phyloP scores from a whole-genome alignment of 805 yeast species.

The Ogataea pignaliae region DNA sequence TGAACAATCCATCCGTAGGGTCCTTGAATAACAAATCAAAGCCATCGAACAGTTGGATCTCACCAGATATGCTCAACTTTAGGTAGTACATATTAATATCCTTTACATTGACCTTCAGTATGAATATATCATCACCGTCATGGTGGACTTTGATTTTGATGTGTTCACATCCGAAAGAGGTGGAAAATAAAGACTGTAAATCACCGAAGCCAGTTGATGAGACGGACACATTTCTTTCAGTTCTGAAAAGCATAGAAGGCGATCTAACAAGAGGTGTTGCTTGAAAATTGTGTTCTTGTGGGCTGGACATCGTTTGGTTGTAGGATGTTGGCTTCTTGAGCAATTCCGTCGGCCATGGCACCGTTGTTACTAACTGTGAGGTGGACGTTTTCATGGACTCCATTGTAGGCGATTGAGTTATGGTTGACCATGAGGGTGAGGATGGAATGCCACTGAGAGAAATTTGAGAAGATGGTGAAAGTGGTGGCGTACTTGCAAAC shows the following conservation, averaged over 20 bases:
- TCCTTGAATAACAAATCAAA: slow-evolving; percentile 16
- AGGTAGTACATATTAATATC: slow-evolving; percentile 1
- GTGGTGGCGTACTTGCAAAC: background rate
- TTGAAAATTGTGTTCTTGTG: background rate
- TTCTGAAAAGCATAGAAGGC: too few species aligned
- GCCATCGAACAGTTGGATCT: slow-evolving; percentile 7
- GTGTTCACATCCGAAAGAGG: slow-evolving; percentile 1
- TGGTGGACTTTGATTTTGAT: slow-evolving; percentile 12
- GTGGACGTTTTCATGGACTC: too few species aligned
- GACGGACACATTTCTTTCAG: too few species aligned
- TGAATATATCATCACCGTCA: slow-evolving; percentile 12
- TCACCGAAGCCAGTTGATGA: too few species aligned
- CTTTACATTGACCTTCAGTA: background rate
- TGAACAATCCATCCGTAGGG: slow-evolving; percentile 10
- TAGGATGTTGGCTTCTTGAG: slow-evolving; percentile 2
- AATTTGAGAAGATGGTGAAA: too few species aligned
- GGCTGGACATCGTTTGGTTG: slow-evolving; percentile 2
- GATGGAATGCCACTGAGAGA: too few species aligned
- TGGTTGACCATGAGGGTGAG: too few species aligned
- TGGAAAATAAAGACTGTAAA: too few species aligned
- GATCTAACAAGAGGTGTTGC: too few species aligned
- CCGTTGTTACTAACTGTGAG: slow-evolving; percentile 4
- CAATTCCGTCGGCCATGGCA: slow-evolving; percentile 2
- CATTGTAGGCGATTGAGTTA: too few species aligned
- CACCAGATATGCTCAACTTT: slow-evolving; percentile 6